Evolutionary conservation across 1,284 basidiomycete species (phyloP), one percentile per base, ranked within the genome.

Genomic region (Naganishia sp.): DNA sequence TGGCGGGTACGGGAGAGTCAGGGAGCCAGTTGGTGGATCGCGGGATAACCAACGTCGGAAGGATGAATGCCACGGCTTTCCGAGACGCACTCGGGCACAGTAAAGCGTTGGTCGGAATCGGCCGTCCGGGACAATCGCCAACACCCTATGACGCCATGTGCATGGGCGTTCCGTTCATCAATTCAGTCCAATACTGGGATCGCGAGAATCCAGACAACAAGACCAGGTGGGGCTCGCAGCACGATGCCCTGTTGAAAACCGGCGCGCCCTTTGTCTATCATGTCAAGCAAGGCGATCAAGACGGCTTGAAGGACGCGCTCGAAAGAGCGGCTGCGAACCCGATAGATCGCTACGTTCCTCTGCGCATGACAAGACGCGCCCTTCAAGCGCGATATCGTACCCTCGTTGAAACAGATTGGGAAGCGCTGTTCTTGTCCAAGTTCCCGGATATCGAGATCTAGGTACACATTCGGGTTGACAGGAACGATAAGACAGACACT

Each of bases 161-260:
- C 65, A 67, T 81, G 25, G 81, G 80, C 6, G 77, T 81, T 16
- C 80, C 80, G 15, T 82, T 81, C 70, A 78, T 82, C 69, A 81
- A 81, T 68, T 77, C 77, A 1, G 69, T 80, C 39, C 16, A 53
- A 6, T 42, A 70, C 21, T 78, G 76, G 75, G 74, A 79, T 55
- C 33, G 60, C 3, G 55, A 74, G 2, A 59, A 81, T 53, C 79
- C 77, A 0, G 63, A 72, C 7, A 69, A 81, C 68, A 70, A 74
- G 50, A 33, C 63, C 1, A 65, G 69, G 33, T 82, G 80, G 81
- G n/a, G 63, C 10, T 69, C 76, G 16, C 79, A 81, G 71, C 79
- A 81, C 63, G 70, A 76, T 57, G 74, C 68, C 33, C 66, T 81
- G 36, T 70, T 70, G 23, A 64, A 69, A 33, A 68, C 76, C 9